Conservation (phyloP, 169 alveolate species). For the Cryptosporidium xiaoi region DNA sequence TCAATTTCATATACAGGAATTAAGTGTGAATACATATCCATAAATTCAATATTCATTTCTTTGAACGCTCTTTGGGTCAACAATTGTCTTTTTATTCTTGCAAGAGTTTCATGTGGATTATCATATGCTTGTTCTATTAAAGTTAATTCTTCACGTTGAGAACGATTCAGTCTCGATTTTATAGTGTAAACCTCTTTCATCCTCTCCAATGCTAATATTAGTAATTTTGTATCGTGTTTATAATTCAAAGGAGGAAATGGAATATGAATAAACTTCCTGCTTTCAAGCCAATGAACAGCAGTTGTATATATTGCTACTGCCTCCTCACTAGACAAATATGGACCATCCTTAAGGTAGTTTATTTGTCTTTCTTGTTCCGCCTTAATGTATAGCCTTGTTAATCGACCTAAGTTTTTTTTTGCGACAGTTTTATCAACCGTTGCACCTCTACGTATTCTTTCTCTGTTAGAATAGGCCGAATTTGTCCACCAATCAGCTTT, state of each 20-base stretch:
- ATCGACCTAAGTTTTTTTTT: conserved; percentile 98
- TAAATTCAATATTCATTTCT: conserved; percentile 97
- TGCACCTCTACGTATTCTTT: conserved; percentile 99
- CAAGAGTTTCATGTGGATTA: conserved; percentile 99
- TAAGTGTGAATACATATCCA: conserved; percentile 98
- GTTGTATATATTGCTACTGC: conserved; percentile 99
- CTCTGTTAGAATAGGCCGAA: conserved; percentile 99
- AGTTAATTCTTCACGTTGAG: conserved; percentile 99
- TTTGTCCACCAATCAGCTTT: conserved; percentile 99
- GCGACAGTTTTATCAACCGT: conserved; percentile 99
- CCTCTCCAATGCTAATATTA: conserved; percentile 97
- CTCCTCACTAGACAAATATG: conserved; percentile 98
- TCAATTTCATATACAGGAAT: conserved; percentile 99
- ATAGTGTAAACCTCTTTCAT: conserved; percentile 97
- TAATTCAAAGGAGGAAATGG: conserved; percentile 99
- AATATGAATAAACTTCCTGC: conserved; percentile 97
- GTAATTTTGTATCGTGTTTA: conserved; percentile 99
- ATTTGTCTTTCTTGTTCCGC: conserved; percentile 99
- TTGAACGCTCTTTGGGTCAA: conserved; percentile 98
- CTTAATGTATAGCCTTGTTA: conserved; percentile 99
- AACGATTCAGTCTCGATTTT: conserved; percentile 96
- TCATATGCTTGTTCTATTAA: conserved; percentile 99
- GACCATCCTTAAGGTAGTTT: conserved; percentile 98
- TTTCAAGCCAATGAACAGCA: conserved; percentile 99
- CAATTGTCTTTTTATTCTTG: conserved; percentile 98